Evolutionary conservation across 1,139 yeast species (phyloP), one percentile per base, ranked within the genome.

Genomic region (Yamadazyma triangularis): DNA sequence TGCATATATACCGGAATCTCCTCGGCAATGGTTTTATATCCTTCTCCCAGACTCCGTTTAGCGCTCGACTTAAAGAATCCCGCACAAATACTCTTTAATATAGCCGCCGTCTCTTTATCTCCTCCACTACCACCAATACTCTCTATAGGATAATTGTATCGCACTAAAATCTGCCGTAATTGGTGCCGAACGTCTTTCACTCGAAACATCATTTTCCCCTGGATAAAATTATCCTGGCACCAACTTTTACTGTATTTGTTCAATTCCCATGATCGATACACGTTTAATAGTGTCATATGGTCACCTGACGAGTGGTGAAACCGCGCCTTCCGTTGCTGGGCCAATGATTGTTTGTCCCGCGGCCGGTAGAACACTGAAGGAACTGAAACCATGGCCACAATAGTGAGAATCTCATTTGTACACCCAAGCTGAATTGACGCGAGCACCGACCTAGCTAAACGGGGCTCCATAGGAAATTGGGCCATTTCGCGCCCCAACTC

Each of bases 381-480:
- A 4, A 88, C 91, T 1, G 94, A 81, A 5, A 89, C 67, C 96
- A 93, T 89, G 2, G 97, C 85, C 34, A 91, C 86, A 15, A 93
- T 84, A 0, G 84, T 81, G 23, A 87, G 60, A 30, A 89, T 73
- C 45, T 91, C 98, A 31, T 84, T 89, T 0, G 93, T 71, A 43
- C 98, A 91, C 12, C 71, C 74, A 41, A 73, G 74, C 15, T 82
- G 83, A 5, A 80, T 79, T 0, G 96, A 83, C 15, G 77, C 70
- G 30, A 91, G 71, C 30, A 93, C 60, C 0, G 94, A 81, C 47
- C 86, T 86, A 2, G 97, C 83, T 39, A 93, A 61, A 4, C 86
- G 76, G 0, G 99, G 98, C 38, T 87, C 96, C 88, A 91, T 87
- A 0, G 99, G 98, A 51, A 89, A 88, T 35, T 83, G 85, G 0